Base-by-base conservation (phyloP, 768 basidiomycete genomes). In the Collybiopsis luxurians region DNA sequence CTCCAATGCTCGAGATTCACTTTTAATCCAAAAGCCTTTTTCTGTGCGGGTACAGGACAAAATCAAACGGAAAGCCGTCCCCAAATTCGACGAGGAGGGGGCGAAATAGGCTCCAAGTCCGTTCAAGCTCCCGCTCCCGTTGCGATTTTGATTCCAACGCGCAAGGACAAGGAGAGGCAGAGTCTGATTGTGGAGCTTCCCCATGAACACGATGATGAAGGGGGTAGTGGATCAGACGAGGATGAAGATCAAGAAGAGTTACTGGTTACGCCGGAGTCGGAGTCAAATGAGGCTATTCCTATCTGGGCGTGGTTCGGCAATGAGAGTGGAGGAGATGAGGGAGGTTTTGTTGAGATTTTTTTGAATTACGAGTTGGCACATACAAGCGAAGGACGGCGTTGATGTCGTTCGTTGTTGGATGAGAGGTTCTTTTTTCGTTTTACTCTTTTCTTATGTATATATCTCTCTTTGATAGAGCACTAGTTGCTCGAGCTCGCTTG, bases 51-150 rank as follows among this genome's bases (percentile, higher is more conserved):
- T 30, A n/a, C n/a, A n/a, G 17, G 42, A 55, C 31, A 39, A 23
- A 26, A 45, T 55, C 17, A 55, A 55, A 55, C 40, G 53, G 4
- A 55, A 55, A 45, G 42, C 53, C 23, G 53, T 55, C 30, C 53
- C 53, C 9, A 34, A 55, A 31, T 13, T 34, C 15, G 42, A 34
- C 24, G 11, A n/a, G 43, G 53, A 23, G 12, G 30, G 31, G 17
- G 10, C 21, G 12, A 28, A 42, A 44, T 15, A n/a, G n/a, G n/a
- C n/a, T n/a, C n/a, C n/a, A n/a, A n/a, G n/a, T n/a, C n/a, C n/a
- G n/a, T n/a, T n/a, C n/a, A n/a, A n/a, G n/a, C 6, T 30, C 38
- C 17, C 2, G n/a, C 15, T 15, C 30, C 31, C 28, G 39, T 44
- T 55, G 53, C 36, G 1, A 42, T n/a, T 4, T n/a, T n/a, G 38